Evolutionary conservation across 805 yeast genomes (phyloP).

Genomic region (Wickerhamiella allomyrinae): DNA sequence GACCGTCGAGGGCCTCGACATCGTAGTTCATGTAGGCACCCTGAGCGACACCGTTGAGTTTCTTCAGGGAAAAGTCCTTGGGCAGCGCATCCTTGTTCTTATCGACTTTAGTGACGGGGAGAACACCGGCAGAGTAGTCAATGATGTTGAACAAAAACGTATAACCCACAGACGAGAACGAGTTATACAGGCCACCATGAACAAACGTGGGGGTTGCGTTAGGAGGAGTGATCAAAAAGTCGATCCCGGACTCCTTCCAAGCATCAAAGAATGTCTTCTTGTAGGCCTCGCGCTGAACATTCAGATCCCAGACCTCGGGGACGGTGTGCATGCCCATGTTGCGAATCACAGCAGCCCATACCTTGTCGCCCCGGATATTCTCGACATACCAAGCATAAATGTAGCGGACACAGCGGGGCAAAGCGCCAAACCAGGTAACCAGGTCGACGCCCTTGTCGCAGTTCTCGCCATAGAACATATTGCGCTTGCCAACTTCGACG

Average conservation of each 20-base stretch:
- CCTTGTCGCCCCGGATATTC: conserved; percentile 23
- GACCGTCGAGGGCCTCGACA: conserved; percentile 39
- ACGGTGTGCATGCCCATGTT: conserved; percentile 25
- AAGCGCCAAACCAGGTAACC: conserved; percentile 20
- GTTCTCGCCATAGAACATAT: conserved; percentile 22
- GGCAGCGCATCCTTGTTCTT: conserved; percentile 22
- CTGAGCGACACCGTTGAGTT: conserved; percentile 30
- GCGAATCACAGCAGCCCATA: conserved; percentile 28
- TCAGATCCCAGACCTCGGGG: conserved; percentile 26
- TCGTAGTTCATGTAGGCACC: conserved; percentile 35
- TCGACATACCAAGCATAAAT: conserved; percentile 26
- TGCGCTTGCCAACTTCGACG: conserved; percentile 19
- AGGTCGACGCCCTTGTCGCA: conserved; percentile 27
- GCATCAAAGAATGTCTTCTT: conserved; percentile 21
- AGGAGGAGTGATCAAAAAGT: conserved; percentile 28
- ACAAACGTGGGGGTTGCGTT: conserved; percentile 33
- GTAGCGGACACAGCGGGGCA: conserved; percentile 25
- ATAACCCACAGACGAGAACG: conserved; percentile 34
- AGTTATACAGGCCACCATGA: conserved; percentile 24
- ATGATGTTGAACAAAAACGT: conserved; percentile 41
- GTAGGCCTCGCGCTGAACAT: conserved; percentile 25
- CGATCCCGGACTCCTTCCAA: conserved; percentile 27
- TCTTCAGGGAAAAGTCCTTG: conserved; percentile 17
- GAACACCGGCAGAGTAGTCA: conserved; percentile 41
- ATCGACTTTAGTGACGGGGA: conserved; percentile 48